Base-by-base conservation (phyloP, 1,139 yeast genomes). In the Yamadazyma conglobata region DNA sequence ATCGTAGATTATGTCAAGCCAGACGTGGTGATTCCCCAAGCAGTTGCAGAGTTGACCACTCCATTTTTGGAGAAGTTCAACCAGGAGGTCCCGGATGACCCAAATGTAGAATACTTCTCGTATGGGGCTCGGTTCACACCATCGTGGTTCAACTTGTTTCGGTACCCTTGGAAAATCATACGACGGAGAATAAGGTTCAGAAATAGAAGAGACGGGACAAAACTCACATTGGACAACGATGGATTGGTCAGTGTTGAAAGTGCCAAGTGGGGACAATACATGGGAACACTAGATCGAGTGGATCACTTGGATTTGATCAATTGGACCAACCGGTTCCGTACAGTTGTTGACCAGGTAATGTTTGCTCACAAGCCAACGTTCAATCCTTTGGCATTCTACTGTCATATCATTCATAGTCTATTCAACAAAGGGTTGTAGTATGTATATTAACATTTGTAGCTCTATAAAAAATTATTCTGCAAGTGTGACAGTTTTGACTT, bases 301-400 rank as follows among this genome's bases (percentile, higher is more conserved):
- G 96, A 88, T 53, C 96, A 88, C 55, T 61, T 86, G 41, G 95
- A 88, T 51, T 63, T 87, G 35, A 84, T 87, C 25, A 87, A 87
- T 37, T 85, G 93, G 93, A 73, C 82, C 29, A 82, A 81, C 45
- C 54, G 66, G n/a, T 39, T 73, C 4, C 65, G 77, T 36, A 43
- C 52, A 1, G 43, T 46, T 3, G 41, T 63, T 11, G 66, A 64
- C 36, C 61, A 65, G 44, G 46, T 52, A 0, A 39, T 64, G 40
- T 61, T 60, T 31, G 50, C 56, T 10, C 50, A 50, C 25, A 50
- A 51, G 5, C 71, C 76, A 3, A 58, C 63, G 11, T 83, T 85
- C 47, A 76, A 84, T 47, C 84, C 94, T 0, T 64, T 82, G 21
- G 85, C 87, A 3, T 68, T 88, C 41, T 88, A 88, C 50, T 58